A percentile compares a stretch with the other conserved stretches of the same genome.
Evolutionary conservation across 2,329 filamentous ascomycete species (phyloP).

Genomic region (Clonostachys solani): DNA sequence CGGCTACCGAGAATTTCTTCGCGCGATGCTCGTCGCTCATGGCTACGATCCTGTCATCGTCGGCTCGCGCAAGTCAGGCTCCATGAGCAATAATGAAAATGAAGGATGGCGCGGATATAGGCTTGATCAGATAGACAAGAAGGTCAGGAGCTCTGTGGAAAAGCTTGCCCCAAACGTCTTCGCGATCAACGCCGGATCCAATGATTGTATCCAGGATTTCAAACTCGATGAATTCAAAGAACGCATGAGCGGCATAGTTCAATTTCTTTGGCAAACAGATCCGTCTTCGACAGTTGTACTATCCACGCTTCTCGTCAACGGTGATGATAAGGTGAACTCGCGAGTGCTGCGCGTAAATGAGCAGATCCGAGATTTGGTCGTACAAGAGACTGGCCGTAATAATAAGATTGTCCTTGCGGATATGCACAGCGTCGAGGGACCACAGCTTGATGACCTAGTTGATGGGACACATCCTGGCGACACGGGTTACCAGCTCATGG

Average conservation of each 20-base stretch:
- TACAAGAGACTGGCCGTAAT: too few species aligned
- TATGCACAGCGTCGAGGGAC: slow-evolving; percentile 23
- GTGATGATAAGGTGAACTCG: slow-evolving; percentile 10
- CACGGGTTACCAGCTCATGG: too few species aligned
- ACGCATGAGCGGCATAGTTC: slow-evolving; percentile 18
- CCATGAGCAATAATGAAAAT: slow-evolving; percentile 26
- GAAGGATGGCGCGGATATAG: slow-evolving; percentile 28
- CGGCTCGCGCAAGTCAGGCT: slow-evolving; percentile 24
- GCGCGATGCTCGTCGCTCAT: slow-evolving; percentile 18
- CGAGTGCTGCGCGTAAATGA: slow-evolving; percentile 7
- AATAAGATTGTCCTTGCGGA: slow-evolving; percentile 26
- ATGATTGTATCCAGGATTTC: slow-evolving; percentile 26
- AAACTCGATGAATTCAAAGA: slow-evolving; percentile 17
- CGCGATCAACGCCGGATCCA: slow-evolving; percentile 31
- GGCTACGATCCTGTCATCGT: slow-evolving; percentile 29
- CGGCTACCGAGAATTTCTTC: slow-evolving; percentile 27
- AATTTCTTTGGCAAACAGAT: slow-evolving; percentile 18
- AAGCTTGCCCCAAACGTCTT: slow-evolving; percentile 26
- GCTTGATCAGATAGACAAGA: slow-evolving; percentile 23
- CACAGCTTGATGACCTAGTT: slow-evolving; percentile 15
- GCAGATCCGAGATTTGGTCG: too few species aligned
- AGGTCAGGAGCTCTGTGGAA: slow-evolving; percentile 17
- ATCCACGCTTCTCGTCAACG: slow-evolving; percentile 21
- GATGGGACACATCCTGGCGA: slow-evolving; percentile 4
- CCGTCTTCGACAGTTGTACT: slow-evolving; percentile 18